Evolutionary conservation across 1,284 basidiomycete genomes (phyloP), one percentile per base, ranked within the genome.

Genomic region (Ustilago lituana): DNA sequence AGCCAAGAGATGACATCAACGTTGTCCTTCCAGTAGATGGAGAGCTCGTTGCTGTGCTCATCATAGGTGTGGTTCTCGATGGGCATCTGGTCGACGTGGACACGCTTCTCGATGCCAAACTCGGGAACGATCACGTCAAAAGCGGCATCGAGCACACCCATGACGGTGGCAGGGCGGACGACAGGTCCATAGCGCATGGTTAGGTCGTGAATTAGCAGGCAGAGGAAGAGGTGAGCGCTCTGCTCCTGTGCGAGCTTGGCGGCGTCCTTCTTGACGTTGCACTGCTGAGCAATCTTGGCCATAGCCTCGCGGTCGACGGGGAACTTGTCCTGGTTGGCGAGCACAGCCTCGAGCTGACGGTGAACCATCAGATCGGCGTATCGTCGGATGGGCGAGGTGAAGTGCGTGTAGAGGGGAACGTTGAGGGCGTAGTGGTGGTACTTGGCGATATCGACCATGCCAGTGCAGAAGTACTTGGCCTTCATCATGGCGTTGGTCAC

Each of bases 381-480:
- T 31, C 83, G 77, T 31, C 69, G 63, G 35, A 78, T 76, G n/a
- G 82, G 80, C 15, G 72, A 70, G 56, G 94, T 96, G 84, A 97
- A 98, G 83, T 98, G 95, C 22, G 94, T 96, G 85, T 98, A 98
- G 47, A 98, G 85, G 8, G 96, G 94, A 7, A 89, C 86, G 76
- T 90, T 95, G 74, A 98, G 86, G 1, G 94, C 90, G 82, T 92
- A 98, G 84, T 99, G 96, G 31, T 88, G 85, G 82, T 98, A 99
- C 85, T 98, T 98, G 39, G 94, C 92, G 79, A 98, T 98, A 84
- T 99, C 96, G 74, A 98, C 87, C 93, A 98, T 96, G 70, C 96
- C 96, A 23, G 94, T 89, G 82, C 95, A 98, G 88, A 97, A 98
- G 84, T 98, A 98, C 82, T 94, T 94, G 67, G 96, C 92, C 49